A percentile compares a stretch with the other conserved stretches of the same genome.
Evolutionary conservation across 768 basidiomycete species (phyloP).

Genomic region (Leccinum disarticulatum): DNA sequence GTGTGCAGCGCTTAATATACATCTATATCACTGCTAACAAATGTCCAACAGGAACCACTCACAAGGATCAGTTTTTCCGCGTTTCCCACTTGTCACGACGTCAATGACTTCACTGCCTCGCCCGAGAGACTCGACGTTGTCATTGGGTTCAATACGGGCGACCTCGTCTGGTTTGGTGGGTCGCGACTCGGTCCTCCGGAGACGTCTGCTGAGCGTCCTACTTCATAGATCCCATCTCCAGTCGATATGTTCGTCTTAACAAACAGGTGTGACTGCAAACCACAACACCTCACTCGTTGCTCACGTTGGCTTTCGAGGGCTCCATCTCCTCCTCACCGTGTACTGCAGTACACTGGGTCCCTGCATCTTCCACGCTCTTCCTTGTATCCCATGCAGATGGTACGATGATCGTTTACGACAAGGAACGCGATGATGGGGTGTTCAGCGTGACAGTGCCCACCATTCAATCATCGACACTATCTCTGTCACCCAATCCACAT

Average conservation of each 20-base stretch:
- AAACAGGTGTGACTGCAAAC: slow-evolving; percentile 57
- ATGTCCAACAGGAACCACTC: slow-evolving; percentile 73
- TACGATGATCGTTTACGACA: slow-evolving; percentile 86
- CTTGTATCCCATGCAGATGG: slow-evolving; percentile 88
- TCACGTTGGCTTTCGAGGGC: slow-evolving; percentile 45
- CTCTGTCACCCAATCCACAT: slow-evolving; percentile 26
- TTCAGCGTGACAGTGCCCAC: slow-evolving; percentile 65
- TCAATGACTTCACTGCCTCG: slow-evolving; percentile 76
- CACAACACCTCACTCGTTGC: slow-evolving; percentile 3
- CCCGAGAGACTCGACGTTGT: slow-evolving; percentile 82
- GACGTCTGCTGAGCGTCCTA: slow-evolving; percentile 5
- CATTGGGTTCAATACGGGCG: slow-evolving; percentile 93
- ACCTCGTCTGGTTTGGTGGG: slow-evolving; percentile 92
- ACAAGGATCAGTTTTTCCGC: slow-evolving; percentile 82
- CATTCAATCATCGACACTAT: slow-evolving; percentile 26
- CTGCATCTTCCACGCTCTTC: slow-evolving; percentile 75
- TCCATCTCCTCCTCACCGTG: slow-evolving; percentile 78
- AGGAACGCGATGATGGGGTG: slow-evolving; percentile 82
- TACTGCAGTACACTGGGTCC: slow-evolving; percentile 91
- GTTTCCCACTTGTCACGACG: slow-evolving; percentile 88
- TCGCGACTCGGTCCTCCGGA: slow-evolving; percentile 6
- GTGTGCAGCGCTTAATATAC: slow-evolving; percentile 39
- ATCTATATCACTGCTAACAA: slow-evolving; percentile 8
- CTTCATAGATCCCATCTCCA: slow-evolving; percentile 68
- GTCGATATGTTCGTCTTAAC: slow-evolving; percentile 83